Conservation (phyloP, 495 filamentous ascomycete genomes). For the Penicillium daleae region DNA sequence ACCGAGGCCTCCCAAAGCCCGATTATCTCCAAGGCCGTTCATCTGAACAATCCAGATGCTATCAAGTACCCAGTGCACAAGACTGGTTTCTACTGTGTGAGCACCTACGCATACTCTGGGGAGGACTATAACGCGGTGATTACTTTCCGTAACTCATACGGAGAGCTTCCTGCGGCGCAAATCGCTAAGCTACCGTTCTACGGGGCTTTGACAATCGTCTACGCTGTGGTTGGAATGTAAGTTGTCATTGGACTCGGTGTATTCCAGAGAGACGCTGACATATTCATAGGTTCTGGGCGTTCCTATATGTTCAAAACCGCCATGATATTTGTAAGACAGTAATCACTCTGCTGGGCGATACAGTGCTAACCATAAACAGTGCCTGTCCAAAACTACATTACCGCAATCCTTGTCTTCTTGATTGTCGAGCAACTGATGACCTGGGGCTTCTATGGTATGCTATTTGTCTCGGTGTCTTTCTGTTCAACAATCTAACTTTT, state of each 20-base stretch:
- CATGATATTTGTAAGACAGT: conserved; percentile 75
- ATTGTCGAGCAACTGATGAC: conserved; percentile 96
- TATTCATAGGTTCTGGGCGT: conserved; percentile 76
- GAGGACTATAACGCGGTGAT: conserved; percentile 75
- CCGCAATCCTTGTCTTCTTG: conserved; percentile 92
- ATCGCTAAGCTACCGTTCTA: conserved; percentile 99
- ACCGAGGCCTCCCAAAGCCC: conserved; percentile 65
- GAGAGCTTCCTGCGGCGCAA: conserved; percentile 91
- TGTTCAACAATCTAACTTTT: conserved; percentile 13
- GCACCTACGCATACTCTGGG: conserved; percentile 66
- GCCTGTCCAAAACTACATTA: conserved; percentile 99
- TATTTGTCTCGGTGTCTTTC: background rate
- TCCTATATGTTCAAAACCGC: conserved; percentile 93
- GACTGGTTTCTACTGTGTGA: conserved; percentile 96
- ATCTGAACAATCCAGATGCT: conserved; percentile 73
- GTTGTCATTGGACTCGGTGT: conserved; percentile 24
- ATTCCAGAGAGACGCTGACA: conserved; percentile 25
- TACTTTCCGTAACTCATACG: conserved; percentile 93
- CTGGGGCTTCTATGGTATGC: conserved; percentile 85
- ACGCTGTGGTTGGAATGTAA: conserved; percentile 79
- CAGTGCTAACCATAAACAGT: conserved; percentile 57
- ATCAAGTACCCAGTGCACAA: conserved; percentile 81
- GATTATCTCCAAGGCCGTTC: conserved; percentile 78
- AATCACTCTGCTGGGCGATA: background rate
- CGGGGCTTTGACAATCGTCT: conserved; percentile 90